phyloP scores from a whole-genome alignment of 2,329 filamentous ascomycete species.

The Hortaea werneckii region DNA sequence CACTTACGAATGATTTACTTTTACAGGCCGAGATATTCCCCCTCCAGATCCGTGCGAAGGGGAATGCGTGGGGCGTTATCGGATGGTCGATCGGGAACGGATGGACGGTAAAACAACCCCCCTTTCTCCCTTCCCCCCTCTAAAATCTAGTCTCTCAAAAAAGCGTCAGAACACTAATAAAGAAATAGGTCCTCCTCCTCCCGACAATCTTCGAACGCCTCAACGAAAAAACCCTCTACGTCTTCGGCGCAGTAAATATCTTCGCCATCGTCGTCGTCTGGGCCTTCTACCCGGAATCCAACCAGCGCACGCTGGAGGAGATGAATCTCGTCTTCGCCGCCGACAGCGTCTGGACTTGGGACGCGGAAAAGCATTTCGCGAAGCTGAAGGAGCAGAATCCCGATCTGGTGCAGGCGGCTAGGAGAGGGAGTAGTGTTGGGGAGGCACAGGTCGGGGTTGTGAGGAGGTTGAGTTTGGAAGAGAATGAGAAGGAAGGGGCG shows the following conservation, averaged over 20 bases:
- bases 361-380: slow-evolving; percentile 55
- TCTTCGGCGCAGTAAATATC: slow-evolving; percentile 60
- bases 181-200: slow-evolving; percentile 20
- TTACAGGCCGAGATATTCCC: slow-evolving; percentile 69
- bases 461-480: neutral
- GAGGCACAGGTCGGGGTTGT: neutral
- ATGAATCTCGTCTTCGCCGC: slow-evolving; percentile 65
- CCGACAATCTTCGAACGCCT: slow-evolving; percentile 51
- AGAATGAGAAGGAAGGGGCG: neutral
- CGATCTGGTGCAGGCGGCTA: slow-evolving; percentile 18
- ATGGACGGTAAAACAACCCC: slow-evolving; percentile 35
- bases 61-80: slow-evolving; percentile 66
- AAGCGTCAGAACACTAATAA: neutral
- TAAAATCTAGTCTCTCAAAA: too few species aligned
- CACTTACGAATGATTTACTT: too few species aligned
- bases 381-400: slow-evolving; percentile 53
- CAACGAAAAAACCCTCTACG: slow-evolving; percentile 61
- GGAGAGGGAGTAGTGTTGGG: slow-evolving; percentile 11
- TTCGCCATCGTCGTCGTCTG: slow-evolving; percentile 60
- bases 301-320: slow-evolving; percentile 61
- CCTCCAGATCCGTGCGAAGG: slow-evolving; percentile 58
- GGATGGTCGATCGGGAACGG: slow-evolving; percentile 70
- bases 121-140: too few species aligned
- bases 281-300: slow-evolving; percentile 65
- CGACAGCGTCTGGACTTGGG: slow-evolving; percentile 59